These are phyloP conservation scores for Phytophthora multivora DNA, from an alignment of 352 stramenopile species.

Conservation along the genomic window DNA sequence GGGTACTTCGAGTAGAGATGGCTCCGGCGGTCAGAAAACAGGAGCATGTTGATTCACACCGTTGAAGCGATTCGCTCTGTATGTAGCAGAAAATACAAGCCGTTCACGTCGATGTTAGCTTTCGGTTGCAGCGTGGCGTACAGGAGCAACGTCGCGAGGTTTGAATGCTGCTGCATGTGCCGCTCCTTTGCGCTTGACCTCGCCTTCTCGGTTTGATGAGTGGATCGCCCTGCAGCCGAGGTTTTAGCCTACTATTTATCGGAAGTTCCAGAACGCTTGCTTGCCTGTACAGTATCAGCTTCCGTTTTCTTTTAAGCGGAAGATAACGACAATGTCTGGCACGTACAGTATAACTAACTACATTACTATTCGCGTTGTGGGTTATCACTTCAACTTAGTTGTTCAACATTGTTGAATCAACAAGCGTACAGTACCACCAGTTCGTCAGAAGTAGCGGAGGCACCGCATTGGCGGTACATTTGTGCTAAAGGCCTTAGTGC, in stretches of 20 bases:
- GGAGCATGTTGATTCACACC: not conserved
- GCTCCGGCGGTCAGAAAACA: slow-evolving; percentile 15
- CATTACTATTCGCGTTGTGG: not conserved
- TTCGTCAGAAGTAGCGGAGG: not conserved
- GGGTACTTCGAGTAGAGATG: slow-evolving; percentile 18
- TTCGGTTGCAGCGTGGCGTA: not conserved
- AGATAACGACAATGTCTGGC: too few relatives aligned
- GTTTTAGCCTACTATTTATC: too few relatives aligned
- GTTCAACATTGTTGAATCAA: too few relatives aligned
- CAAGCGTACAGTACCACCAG: not conserved
- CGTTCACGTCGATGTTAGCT: not conserved
- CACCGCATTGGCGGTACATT: not conserved
- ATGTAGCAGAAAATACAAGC: slow-evolving; percentile 1
- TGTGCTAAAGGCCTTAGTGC: slow-evolving; percentile 1
- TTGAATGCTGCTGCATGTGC: not conserved
- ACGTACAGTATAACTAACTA: not conserved
- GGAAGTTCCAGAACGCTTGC: too few relatives aligned
- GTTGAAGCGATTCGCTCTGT: not conserved
- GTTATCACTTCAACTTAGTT: not conserved
- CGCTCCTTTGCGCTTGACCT: not conserved
- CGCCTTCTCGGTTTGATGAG: not conserved
- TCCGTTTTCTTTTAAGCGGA: too few relatives aligned
- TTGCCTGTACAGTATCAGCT: not conserved
- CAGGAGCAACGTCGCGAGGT: not conserved
- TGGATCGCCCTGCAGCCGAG: too few relatives aligned